Percentiles rank a stretch among this genome's conserved stretches.
Evolutionary conservation across 441 rosid species (phyloP).

Genomic region (Bruguiera hainesii): DNA sequence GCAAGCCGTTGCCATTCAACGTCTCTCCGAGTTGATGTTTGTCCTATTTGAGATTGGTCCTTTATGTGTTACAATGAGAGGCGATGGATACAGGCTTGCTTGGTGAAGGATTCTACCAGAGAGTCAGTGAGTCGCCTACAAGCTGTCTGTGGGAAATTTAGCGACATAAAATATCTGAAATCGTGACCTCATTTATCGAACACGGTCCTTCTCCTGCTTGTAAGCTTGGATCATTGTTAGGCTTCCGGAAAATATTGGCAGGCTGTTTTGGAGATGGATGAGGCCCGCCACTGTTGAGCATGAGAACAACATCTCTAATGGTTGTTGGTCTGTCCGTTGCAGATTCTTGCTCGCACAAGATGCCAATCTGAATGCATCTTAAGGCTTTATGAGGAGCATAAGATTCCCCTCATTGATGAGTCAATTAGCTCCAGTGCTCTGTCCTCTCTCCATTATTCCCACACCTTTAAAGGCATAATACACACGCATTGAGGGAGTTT

Average conservation of each 20-base stretch:
- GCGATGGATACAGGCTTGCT: no score
- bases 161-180: no score
- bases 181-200: no score
- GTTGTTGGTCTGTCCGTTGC: constrained; percentile 27
- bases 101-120: no score
- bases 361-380: constrained; percentile 34
- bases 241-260: constrained; percentile 19
- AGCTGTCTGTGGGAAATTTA: no score
- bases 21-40: no score
- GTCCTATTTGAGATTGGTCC: no score
- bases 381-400: constrained; percentile 12
- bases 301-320: constrained; percentile 26
- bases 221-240: neutral
- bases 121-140: no score
- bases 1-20: no score
- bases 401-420: constrained; percentile 1
- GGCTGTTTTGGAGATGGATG: constrained; percentile 30
- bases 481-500: no score
- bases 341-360: constrained; percentile 36
- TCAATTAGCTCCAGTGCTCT: constrained; percentile 24
- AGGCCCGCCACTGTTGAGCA: constrained; percentile 23
- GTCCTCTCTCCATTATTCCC: constrained; percentile 36
- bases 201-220: no score
- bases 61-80: no score
- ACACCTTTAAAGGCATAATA: constrained; percentile 14